These are phyloP conservation scores for Penicillium glabrum DNA, from an alignment of 2,329 filamentous ascomycete species.

Conservation along the genomic window DNA sequence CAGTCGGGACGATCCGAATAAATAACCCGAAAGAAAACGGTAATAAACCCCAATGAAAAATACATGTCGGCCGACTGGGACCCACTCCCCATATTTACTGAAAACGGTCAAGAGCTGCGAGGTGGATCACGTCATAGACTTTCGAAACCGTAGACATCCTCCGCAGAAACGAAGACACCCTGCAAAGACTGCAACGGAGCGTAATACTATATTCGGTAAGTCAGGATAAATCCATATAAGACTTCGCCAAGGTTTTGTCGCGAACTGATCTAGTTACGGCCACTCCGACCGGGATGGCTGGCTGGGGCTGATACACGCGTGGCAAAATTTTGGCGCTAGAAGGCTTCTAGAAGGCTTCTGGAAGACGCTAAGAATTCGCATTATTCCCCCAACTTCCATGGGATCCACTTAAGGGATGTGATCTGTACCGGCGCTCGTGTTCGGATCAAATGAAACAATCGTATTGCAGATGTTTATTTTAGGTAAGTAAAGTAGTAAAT, in stretches of 20 bases:
- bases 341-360: slow-evolving; percentile 33
- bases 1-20: slow-evolving; percentile 12
- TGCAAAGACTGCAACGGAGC: neutral
- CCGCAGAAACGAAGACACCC: neutral
- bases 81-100: slow-evolving; percentile 1
- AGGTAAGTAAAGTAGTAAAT: no score
- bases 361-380: slow-evolving; percentile 27
- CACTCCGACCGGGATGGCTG: slow-evolving; percentile 2
- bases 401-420: neutral
- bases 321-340: slow-evolving; percentile 25
- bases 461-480: no score
- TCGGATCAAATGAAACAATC: neutral
- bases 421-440: neutral
- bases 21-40: neutral
- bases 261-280: neutral
- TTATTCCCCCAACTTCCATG: neutral
- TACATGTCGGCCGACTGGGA: neutral
- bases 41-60: neutral
- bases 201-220: neutral
- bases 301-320: slow-evolving; percentile 6
- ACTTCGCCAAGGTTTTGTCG: neutral
- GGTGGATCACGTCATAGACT: slow-evolving; percentile 16
- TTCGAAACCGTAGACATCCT: neutral
- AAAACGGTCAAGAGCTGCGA: slow-evolving; percentile 2
- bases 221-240: neutral